Evolutionary conservation across 2,329 filamentous ascomycete species (phyloP), one percentile per base, ranked within the genome.

Genomic region (Bimuria novae-zelandiae): DNA sequence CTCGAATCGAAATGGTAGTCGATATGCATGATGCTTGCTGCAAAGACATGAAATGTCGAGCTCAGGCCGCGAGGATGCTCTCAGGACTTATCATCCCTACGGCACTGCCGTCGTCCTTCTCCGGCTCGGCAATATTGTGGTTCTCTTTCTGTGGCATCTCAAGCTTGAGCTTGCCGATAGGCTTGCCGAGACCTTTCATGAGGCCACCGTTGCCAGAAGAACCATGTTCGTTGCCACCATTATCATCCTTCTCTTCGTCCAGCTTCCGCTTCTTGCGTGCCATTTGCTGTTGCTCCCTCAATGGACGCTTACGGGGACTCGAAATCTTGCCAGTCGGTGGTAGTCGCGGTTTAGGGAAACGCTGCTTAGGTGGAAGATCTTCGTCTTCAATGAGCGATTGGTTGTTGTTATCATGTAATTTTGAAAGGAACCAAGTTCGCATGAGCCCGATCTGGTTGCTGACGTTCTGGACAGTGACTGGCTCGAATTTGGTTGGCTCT

Each of bases 321-420:
- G 89, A 88, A 61, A 96, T 96, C 80, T 95, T 96, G 67, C 90
- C 90, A 17, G 88, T 92, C 77, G 90, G 76, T 78, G 88, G 78
- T 39, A 85, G 73, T 46, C 83, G 76, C 19, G 82, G 82, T 64
- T 84, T 84, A 23, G 82, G 81, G 63, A 84, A 83, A 32, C 91
- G 83, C 76, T 99, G 94, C 76, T 99, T 99, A 50, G 88, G 84
- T 14, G 95, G 94, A 21, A 99, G 79, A 63, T 99, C 93, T 69
- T 97, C 90, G 75, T 99, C 94, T 77, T 99, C 94, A 47, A 96
- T 80, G 60, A 99, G 82, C 37, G 91, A 86, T 71, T 92, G 84
- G 66, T 93, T 87, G 70, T 84, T 84, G 72, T 92, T 94, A 51
- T 90, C 88, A 65, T 91, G 89, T 52, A 99, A 79, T 75, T 96